Conservation (phyloP, 2,329 filamentous ascomycete species). For the Fusarium sp. region DNA sequence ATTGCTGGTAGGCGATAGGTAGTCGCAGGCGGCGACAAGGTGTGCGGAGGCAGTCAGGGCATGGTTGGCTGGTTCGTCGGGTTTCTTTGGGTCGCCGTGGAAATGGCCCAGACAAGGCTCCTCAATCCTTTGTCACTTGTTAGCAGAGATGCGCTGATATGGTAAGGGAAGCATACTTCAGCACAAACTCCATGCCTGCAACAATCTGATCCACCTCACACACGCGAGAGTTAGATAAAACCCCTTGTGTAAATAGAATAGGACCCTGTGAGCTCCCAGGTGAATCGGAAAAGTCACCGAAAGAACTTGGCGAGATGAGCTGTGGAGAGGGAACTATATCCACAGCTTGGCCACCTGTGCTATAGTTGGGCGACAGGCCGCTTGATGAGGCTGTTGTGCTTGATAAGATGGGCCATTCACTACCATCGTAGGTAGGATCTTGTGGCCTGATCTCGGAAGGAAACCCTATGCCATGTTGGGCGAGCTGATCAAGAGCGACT, state of each 20-base stretch:
- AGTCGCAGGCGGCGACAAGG: slow-evolving; percentile 9
- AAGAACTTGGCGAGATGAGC: slow-evolving; percentile 18
- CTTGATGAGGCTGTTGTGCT: slow-evolving; percentile 7
- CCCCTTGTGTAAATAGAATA: neutral
- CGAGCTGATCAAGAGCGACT: slow-evolving; percentile 4
- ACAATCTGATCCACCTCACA: slow-evolving; percentile 19
- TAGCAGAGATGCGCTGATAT: neutral
- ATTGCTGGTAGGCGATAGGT: slow-evolving; percentile 6
- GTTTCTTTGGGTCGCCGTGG: slow-evolving; percentile 20
- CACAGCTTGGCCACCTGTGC: neutral
- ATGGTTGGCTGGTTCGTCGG: slow-evolving; percentile 17
- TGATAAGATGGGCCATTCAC: neutral
- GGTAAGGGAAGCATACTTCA: slow-evolving; percentile 35
- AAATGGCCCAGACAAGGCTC: slow-evolving; percentile 31
- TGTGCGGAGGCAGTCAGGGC: slow-evolving; percentile 25
- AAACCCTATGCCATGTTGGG: slow-evolving; percentile 7
- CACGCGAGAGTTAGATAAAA: neutral
- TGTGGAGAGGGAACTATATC: slow-evolving; percentile 11
- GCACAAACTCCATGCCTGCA: slow-evolving; percentile 54
- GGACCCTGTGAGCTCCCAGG: neutral
- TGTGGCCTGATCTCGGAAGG: neutral
- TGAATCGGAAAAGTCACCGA: neutral
- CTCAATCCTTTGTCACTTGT: slow-evolving; percentile 5
- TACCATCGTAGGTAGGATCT: neutral
- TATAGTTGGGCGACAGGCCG: slow-evolving; percentile 8